These are phyloP conservation scores for Zygosaccharomyces pseudorouxii DNA, from an alignment of 805 yeast genomes.

Conservation along the genomic window DNA sequence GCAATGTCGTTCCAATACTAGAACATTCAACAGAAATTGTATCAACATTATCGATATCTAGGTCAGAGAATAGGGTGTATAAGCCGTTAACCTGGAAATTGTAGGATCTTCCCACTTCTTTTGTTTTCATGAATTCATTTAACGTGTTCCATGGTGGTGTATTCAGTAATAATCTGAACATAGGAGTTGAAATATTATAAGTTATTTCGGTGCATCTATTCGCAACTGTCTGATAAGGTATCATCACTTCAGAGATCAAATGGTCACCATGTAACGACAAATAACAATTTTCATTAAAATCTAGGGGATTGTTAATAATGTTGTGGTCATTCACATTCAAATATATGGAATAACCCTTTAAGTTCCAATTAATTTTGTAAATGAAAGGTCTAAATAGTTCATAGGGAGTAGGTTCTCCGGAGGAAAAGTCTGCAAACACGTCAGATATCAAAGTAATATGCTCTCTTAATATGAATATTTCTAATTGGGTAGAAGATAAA, in stretches of 20 bases:
- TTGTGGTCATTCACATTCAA: slow-evolving; percentile 83
- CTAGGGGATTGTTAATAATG: slow-evolving; percentile 84
- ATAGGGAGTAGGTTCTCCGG: slow-evolving; percentile 68
- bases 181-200: slow-evolving; percentile 51
- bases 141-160: slow-evolving; percentile 93
- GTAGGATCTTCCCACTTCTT: slow-evolving; percentile 62
- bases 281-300: slow-evolving; percentile 73
- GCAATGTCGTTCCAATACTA: slow-evolving; percentile 62
- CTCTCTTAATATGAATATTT: slow-evolving; percentile 70
- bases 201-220: slow-evolving; percentile 48
- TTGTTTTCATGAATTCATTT: slow-evolving; percentile 59
- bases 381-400: slow-evolving; percentile 70
- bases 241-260: slow-evolving; percentile 41
- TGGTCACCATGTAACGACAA: slow-evolving; percentile 65
- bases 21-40: slow-evolving; percentile 58
- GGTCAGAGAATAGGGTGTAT: slow-evolving; percentile 53
- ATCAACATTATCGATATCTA: slow-evolving; percentile 67
- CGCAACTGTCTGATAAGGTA: slow-evolving; percentile 59
- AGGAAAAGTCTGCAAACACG: slow-evolving; percentile 65
- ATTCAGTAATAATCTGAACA: slow-evolving; percentile 57
- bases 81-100: slow-evolving; percentile 60
- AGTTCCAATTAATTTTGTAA: slow-evolving; percentile 57
- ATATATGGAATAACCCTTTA: slow-evolving; percentile 54
- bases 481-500: slow-evolving; percentile 47
- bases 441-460: slow-evolving; percentile 74